These are phyloP conservation scores for Niveomyces coronatus DNA, from an alignment of 2,329 filamentous ascomycete species.

Conservation along the genomic window DNA sequence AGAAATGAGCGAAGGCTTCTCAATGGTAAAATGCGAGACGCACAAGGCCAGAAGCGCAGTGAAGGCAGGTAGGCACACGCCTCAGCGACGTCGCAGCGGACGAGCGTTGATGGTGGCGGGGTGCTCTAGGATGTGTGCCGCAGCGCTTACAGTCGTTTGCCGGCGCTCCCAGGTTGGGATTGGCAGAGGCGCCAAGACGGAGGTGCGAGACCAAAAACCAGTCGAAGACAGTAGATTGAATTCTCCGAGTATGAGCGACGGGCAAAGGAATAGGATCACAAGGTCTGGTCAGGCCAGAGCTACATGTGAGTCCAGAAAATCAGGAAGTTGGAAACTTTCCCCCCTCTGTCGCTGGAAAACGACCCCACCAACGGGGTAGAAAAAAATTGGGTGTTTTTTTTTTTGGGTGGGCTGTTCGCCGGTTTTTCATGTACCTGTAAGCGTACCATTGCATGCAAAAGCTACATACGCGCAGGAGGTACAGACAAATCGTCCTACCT, in stretches of 20 bases:
- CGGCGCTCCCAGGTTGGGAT: neutral
- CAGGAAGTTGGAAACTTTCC: constrained; percentile 5
- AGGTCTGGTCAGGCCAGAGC: constrained; percentile 3
- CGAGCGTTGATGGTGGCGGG: neutral
- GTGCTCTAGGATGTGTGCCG: neutral
- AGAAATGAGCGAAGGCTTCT: neutral
- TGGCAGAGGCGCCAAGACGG: neutral
- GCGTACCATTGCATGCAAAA: no score
- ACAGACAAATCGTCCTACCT: no score
- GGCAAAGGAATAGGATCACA: neutral
- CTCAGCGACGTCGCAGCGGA: neutral
- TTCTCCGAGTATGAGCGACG: neutral
- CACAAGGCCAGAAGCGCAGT: neutral
- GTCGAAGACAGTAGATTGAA: neutral
- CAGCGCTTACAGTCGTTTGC: constrained; percentile 6
- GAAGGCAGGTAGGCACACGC: neutral
- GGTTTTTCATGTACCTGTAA: no score
- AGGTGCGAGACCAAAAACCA: neutral
- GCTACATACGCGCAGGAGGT: no score
- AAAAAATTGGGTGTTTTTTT: constrained; percentile 10
- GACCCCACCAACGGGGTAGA: constrained; percentile 8
- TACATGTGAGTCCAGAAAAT: constrained; percentile 4
- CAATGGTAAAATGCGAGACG: neutral
- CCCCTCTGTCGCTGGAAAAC: constrained; percentile 7
- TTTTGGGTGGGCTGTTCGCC: no score